A percentile compares a stretch with the other conserved stretches of the same genome.
phyloP scores from a whole-genome alignment of 805 yeast species.

The Candida caryicola region DNA sequence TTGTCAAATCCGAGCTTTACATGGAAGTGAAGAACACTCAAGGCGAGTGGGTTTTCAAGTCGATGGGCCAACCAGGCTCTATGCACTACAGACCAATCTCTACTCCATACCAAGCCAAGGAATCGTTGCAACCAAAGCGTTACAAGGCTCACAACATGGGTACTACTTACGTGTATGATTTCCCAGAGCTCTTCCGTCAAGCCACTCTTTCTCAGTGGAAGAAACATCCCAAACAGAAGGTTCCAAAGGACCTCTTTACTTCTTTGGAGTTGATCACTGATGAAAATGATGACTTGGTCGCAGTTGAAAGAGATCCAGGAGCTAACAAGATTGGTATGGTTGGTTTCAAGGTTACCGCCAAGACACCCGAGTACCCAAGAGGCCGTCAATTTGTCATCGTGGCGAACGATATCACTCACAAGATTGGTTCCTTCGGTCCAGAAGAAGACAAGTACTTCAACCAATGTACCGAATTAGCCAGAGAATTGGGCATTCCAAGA shows the following conservation, averaged over 20 bases:
- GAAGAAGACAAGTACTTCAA: slow-evolving; percentile 89
- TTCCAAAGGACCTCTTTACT: slow-evolving; percentile 76
- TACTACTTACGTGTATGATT: slow-evolving; percentile 95
- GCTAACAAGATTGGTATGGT: slow-evolving; percentile 97
- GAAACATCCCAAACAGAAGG: slow-evolving; percentile 51
- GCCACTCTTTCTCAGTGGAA: slow-evolving; percentile 86
- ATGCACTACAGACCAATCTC: slow-evolving; percentile 97
- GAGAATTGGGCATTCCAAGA: slow-evolving; percentile 90
- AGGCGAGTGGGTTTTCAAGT: slow-evolving; percentile 97
- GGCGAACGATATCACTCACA: slow-evolving; percentile 96
- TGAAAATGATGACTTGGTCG: slow-evolving; percentile 69
- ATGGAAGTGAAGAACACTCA: slow-evolving; percentile 88
- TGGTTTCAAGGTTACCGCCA: slow-evolving; percentile 85
- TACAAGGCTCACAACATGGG: slow-evolving; percentile 98
- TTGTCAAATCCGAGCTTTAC: slow-evolving; percentile 91
- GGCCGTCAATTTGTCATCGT: slow-evolving; percentile 92
- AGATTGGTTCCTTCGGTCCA: slow-evolving; percentile 99
- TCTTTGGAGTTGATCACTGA: slow-evolving; percentile 88
- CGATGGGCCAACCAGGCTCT: slow-evolving; percentile 90
- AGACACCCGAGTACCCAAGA: slow-evolving; percentile 95
- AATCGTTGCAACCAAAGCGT: slow-evolving; percentile 97
- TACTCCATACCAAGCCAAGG: slow-evolving; percentile 96
- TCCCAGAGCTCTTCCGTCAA: slow-evolving; percentile 98
- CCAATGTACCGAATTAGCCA: slow-evolving; percentile 88
- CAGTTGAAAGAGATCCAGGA: slow-evolving; percentile 94